These are phyloP conservation scores for Panicum hallii DNA, from an alignment of 202 grass and related monocot genomes.

Conservation along the genomic window DNA sequence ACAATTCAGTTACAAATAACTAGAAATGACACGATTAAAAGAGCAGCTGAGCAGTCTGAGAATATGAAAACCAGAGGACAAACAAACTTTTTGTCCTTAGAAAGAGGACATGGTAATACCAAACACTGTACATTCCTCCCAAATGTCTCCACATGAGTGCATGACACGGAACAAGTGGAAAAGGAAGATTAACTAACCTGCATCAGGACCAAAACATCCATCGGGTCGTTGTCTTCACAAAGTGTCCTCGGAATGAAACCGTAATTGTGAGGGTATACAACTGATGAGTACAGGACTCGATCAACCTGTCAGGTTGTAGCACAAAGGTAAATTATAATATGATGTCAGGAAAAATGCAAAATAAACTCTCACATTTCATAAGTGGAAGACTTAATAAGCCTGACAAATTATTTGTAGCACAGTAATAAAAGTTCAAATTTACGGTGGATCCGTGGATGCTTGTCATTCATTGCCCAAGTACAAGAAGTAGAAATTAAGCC, in stretches of 20 bases:
- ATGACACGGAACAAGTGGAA: background rate
- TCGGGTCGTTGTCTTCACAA: conserved; percentile 80
- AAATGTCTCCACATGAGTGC: background rate
- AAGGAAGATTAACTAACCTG: conserved; percentile 53
- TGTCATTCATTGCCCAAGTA: background rate
- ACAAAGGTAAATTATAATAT: conserved; percentile 27
- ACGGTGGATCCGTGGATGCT: background rate
- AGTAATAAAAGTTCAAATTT: conserved; percentile 7
- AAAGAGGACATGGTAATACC: background rate
- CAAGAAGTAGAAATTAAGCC: background rate
- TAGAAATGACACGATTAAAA: background rate
- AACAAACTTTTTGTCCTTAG: background rate
- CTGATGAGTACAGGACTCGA: conserved; percentile 72
- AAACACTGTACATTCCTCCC: background rate
- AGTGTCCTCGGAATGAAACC: conserved; percentile 81
- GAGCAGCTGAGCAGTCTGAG: background rate
- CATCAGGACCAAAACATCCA: conserved; percentile 92
- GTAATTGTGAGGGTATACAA: conserved; percentile 90
- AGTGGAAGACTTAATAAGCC: conserved; percentile 17
- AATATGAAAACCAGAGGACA: background rate
- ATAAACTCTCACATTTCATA: background rate
- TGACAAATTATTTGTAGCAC: background rate
- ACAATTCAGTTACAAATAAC: background rate
- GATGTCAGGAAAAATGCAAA: conserved; percentile 4
- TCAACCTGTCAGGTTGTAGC: conserved; percentile 60